These are phyloP conservation scores for Penicillium sp. DNA, from an alignment of 2,329 filamentous ascomycete genomes.

Conservation along the genomic window DNA sequence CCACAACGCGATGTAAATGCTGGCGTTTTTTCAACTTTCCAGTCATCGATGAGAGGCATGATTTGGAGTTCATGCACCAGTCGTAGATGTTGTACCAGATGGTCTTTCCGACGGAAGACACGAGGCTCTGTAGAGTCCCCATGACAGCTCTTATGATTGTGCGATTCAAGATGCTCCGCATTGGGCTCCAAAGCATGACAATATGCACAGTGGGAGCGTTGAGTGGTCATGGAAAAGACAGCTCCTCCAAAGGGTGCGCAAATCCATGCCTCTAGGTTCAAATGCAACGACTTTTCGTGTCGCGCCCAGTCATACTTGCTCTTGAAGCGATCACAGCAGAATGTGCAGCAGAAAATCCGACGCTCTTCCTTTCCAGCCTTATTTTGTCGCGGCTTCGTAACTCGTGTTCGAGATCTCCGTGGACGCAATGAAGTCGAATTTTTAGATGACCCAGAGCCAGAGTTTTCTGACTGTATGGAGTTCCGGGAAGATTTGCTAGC, in stretches of 20 bases:
- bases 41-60: conserved; percentile 19
- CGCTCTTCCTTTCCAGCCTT: conserved; percentile 10
- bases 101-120: conserved; percentile 57
- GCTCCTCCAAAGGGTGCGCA: conserved; percentile 21
- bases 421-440: neutral
- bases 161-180: conserved; percentile 49
- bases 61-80: conserved; percentile 51
- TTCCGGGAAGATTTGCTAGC: neutral
- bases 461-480: neutral
- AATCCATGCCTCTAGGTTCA: conserved; percentile 22
- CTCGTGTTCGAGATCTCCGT: neutral
- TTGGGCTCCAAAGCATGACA: conserved; percentile 50
- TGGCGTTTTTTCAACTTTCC: conserved; percentile 40
- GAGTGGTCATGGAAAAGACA: conserved; percentile 7
- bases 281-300: conserved; percentile 27
- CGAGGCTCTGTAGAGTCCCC: conserved; percentile 37
- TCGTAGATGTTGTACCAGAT: conserved; percentile 55
- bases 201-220: conserved; percentile 46
- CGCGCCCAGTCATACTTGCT: conserved; percentile 27
- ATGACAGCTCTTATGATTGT: conserved; percentile 52
- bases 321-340: conserved; percentile 29
- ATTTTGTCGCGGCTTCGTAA: neutral
- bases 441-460: neutral
- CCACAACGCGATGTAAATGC: conserved; percentile 53
- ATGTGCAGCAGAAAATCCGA: conserved; percentile 22